A percentile compares a stretch with the other conserved stretches of the same genome.
phyloP scores from a whole-genome alignment of 176 grass and related monocot species.

The Triticum urartu region DNA sequence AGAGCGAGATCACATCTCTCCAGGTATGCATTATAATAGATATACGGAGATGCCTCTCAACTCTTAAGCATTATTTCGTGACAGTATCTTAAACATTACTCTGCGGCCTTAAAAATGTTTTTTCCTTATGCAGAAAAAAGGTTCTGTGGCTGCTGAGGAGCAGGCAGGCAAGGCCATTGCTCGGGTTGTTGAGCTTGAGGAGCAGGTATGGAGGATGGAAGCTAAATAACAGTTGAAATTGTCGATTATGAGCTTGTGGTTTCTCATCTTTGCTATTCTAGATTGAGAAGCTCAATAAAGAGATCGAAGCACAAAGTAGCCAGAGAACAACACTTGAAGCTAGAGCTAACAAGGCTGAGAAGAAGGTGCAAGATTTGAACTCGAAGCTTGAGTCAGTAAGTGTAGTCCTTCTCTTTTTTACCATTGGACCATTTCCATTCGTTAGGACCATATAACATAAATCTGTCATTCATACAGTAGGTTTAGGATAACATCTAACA shows the following conservation, averaged over 20 bases:
- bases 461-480: neutral
- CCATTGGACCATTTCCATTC: neutral
- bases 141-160: constrained; percentile 63
- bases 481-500: neutral
- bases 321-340: constrained; percentile 52
- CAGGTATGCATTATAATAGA: constrained; percentile 38
- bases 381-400: constrained; percentile 66
- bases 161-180: constrained; percentile 57
- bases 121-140: constrained; percentile 45
- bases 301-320: constrained; percentile 53
- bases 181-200: constrained; percentile 53
- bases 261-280: constrained; percentile 33
- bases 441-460: neutral
- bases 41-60: neutral
- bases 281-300: constrained; percentile 62
- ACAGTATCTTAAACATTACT: neutral
- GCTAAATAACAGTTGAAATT: neutral
- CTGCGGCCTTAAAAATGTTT: neutral
- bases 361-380: constrained; percentile 60
- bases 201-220: constrained; percentile 49
- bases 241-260: neutral
- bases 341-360: constrained; percentile 50
- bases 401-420: neutral
- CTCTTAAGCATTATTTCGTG: neutral
- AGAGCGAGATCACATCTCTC: constrained; percentile 62